phyloP scores from a whole-genome alignment of 805 yeast genomes.

The Metschnikowia lachancei region DNA sequence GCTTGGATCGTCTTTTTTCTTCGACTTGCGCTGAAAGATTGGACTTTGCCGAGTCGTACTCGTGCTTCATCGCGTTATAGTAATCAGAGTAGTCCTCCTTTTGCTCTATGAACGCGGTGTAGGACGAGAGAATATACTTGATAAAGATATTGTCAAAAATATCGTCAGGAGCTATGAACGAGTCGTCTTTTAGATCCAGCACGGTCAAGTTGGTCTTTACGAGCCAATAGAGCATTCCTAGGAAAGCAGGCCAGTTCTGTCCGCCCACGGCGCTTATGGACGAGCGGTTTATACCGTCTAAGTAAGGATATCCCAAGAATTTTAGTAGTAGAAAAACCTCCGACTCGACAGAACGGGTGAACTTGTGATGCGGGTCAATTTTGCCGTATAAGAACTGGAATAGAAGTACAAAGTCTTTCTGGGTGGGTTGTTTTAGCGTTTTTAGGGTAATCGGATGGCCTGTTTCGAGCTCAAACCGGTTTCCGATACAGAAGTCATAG shows the following conservation, averaged over 20 bases:
- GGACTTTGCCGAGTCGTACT: constrained; percentile 51
- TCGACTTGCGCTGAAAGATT: constrained; percentile 49
- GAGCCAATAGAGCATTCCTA: constrained; percentile 84
- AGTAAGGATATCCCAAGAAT: constrained; percentile 70
- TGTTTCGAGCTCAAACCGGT: constrained; percentile 72
- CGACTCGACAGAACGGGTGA: constrained; percentile 64
- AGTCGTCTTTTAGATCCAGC: constrained; percentile 28
- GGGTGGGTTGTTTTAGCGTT: constrained; percentile 75
- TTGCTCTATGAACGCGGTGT: constrained; percentile 61
- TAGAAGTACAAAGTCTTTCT: constrained; percentile 73
- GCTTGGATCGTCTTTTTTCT: constrained; percentile 41
- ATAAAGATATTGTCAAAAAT: constrained; percentile 51
- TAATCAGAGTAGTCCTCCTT: constrained; percentile 60
- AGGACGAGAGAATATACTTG: constrained; percentile 63
- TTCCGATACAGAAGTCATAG: constrained; percentile 56
- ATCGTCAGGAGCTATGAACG: constrained; percentile 39
- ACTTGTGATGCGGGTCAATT: constrained; percentile 76
- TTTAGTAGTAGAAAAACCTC: constrained; percentile 71
- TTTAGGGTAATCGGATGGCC: constrained; percentile 64
- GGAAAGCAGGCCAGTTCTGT: constrained; percentile 76
- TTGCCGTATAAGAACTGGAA: constrained; percentile 77
- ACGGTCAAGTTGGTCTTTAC: constrained; percentile 49
- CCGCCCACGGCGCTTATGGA: constrained; percentile 92
- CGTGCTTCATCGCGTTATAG: constrained; percentile 53
- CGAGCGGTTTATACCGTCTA: constrained; percentile 76